A percentile compares a stretch with the other conserved stretches of the same genome.
Evolutionary conservation across 2,329 filamentous ascomycete species (phyloP).

Genomic region (Alternaria arbusti): DNA sequence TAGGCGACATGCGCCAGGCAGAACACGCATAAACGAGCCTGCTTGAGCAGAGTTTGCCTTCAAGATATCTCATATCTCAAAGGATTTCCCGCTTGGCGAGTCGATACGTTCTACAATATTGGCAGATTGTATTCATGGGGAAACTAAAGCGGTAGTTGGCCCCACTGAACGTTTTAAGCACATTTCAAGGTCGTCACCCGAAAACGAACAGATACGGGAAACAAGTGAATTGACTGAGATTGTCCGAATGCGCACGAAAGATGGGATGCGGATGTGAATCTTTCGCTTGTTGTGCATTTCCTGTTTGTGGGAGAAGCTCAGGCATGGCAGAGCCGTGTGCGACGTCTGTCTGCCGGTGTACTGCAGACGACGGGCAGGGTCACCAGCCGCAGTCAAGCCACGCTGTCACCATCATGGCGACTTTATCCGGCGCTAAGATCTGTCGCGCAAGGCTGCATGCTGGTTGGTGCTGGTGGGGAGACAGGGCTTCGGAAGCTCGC

Average conservation of each 20-base stretch:
- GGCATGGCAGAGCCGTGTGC: constrained; percentile 25
- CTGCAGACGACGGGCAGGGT: constrained; percentile 26
- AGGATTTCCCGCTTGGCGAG: constrained; percentile 2
- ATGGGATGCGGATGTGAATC: not conserved
- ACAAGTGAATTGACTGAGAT: not conserved
- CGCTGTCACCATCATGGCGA: constrained; percentile 31
- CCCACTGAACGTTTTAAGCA: constrained; percentile 5
- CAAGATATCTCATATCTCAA: not conserved
- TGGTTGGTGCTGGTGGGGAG: constrained; percentile 23
- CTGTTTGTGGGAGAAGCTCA: constrained; percentile 12
- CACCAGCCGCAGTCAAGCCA: constrained; percentile 41
- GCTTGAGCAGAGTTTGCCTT: constrained; percentile 6
- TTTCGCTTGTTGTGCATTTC: not conserved
- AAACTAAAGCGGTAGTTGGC: constrained; percentile 11
- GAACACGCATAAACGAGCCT: not conserved
- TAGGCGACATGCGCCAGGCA: not conserved
- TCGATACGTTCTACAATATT: constrained; percentile 4
- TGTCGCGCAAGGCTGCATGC: constrained; percentile 19
- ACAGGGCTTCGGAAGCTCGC: constrained; percentile 27
- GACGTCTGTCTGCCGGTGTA: constrained; percentile 16
- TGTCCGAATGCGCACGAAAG: not conserved
- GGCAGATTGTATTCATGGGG: constrained; percentile 3
- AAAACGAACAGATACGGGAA: not conserved
- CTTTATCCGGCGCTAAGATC: constrained; percentile 29
- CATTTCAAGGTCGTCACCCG: not conserved